These are phyloP conservation scores for Candida vartiovaarae DNA, from an alignment of 805 yeast genomes.

Conservation along the genomic window DNA sequence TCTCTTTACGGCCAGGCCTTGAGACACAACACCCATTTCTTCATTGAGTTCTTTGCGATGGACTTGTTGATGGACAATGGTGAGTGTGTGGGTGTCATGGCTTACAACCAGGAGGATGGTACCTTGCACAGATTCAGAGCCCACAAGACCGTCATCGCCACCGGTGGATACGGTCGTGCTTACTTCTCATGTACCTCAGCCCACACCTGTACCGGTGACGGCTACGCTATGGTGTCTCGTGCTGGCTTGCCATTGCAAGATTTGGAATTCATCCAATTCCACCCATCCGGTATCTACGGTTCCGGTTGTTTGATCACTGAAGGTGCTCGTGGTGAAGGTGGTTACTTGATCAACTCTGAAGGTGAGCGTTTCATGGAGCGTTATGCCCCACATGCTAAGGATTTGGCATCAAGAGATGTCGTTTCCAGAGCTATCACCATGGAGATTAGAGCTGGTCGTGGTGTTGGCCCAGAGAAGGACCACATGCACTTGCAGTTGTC, in stretches of 20 bases:
- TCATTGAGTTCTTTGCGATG: slow-evolving; percentile 94
- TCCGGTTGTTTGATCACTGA: slow-evolving; percentile 98
- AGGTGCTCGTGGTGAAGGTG: slow-evolving; percentile 99
- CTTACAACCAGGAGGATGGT: slow-evolving; percentile 98
- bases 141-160: slow-evolving; percentile 92
- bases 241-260: slow-evolving; percentile 98
- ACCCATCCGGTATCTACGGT: slow-evolving; percentile 98
- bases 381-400: slow-evolving; percentile 98
- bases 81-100: slow-evolving; percentile 93
- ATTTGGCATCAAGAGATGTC: slow-evolving; percentile 96
- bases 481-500: slow-evolving; percentile 92
- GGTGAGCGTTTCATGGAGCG: slow-evolving; percentile 99
- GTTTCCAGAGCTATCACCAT: slow-evolving; percentile 97
- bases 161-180: slow-evolving; percentile 98
- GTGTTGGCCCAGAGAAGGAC: slow-evolving; percentile 95
- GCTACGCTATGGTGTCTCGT: slow-evolving; percentile 95
- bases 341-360: slow-evolving; percentile 88
- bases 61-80: slow-evolving; percentile 94
- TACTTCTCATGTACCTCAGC: slow-evolving; percentile 99
- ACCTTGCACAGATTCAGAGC: slow-evolving; percentile 96
- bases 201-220: slow-evolving; percentile 99
- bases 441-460: slow-evolving; percentile 98
- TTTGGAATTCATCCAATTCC: slow-evolving; percentile 97
- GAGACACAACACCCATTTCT: slow-evolving; percentile 95
- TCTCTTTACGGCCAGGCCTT: slow-evolving; percentile 94